phyloP scores from a whole-genome alignment of 805 yeast genomes.

The Lipomyces yamanashiensis region DNA sequence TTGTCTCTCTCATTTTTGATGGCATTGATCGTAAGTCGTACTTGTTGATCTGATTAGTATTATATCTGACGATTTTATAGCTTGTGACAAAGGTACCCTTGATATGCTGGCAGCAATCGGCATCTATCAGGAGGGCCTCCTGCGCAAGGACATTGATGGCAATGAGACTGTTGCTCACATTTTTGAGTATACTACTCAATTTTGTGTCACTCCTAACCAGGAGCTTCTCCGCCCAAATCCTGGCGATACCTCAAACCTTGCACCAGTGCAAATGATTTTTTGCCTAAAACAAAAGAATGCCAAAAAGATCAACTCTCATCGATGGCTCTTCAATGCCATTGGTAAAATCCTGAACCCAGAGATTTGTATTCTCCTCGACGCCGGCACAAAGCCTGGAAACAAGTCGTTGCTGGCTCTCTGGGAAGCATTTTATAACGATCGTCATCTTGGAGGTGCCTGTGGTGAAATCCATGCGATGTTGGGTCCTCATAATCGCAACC shows the following conservation, averaged over 20 bases:
- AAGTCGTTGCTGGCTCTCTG: slow-evolving; percentile 87
- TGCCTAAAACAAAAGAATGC: slow-evolving; percentile 89
- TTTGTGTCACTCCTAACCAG: slow-evolving; percentile 49
- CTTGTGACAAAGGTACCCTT: slow-evolving; percentile 64
- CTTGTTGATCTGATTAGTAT: not conserved
- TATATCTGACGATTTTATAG: slow-evolving; percentile 2
- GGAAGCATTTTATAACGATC: slow-evolving; percentile 77
- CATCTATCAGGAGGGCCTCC: slow-evolving; percentile 67
- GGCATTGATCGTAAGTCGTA: slow-evolving; percentile 56
- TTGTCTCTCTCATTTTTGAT: slow-evolving; percentile 66
- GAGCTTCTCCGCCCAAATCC: slow-evolving; percentile 61
- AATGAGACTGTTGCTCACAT: slow-evolving; percentile 66
- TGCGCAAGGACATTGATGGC: slow-evolving; percentile 63
- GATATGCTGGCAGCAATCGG: slow-evolving; percentile 69
- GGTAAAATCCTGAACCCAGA: slow-evolving; percentile 81
- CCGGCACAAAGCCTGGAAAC: slow-evolving; percentile 89
- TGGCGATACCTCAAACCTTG: slow-evolving; percentile 55
- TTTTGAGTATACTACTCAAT: slow-evolving; percentile 66
- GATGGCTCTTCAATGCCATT: slow-evolving; percentile 96
- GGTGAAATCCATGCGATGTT: slow-evolving; percentile 91
- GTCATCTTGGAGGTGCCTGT: slow-evolving; percentile 94
- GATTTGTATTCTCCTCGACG: slow-evolving; percentile 83
- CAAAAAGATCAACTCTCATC: slow-evolving; percentile 90
- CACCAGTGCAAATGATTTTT: slow-evolving; percentile 86
- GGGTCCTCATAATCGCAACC: slow-evolving; percentile 60